Evolutionary conservation across 169 alveolate species (phyloP), one percentile per base, ranked within the genome.

Genomic region (Theileria sp.): DNA sequence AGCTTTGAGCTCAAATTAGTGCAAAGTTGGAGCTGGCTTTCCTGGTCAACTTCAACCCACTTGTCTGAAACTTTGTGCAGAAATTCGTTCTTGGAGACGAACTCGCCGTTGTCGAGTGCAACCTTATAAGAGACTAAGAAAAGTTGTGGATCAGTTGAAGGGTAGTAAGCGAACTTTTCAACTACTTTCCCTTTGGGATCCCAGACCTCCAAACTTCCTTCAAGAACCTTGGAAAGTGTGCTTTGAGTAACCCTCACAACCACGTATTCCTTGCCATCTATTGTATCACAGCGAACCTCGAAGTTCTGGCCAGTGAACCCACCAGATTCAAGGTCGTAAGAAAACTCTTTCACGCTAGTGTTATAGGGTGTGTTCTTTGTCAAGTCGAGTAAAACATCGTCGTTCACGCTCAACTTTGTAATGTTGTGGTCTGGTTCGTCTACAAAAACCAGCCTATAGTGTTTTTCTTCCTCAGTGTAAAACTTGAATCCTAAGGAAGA

Each of bases 191-290:
- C 72, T 7, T 21, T 38, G 8, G 25, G 8, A 12, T 15, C 38
- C 72, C 72, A 64, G 54, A 64, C 72, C 72, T 26, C 23, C 9
- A 13, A 38, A 8, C 25, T 34, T 1, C 72, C 72, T 25, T 64
- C 72, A 19, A 64, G 9, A n/a, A 64, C 38, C 28, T 19, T 58
- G 36, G 67, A 21, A 58, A 58, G 67, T 19, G 67, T 58, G 0
- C 32, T 30, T 30, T 58, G 26, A n/a, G 67, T 58, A 3, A 44
- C 54, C 54, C 8, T 44, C 54, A 44, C 54, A 44, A 44, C 54
- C 12, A 44, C 54, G 17, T 44, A 44, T 15, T 44, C 54, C 54
- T 25, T 58, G 34, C 5, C 32, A 8, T 58, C 32, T 7, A 25
- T 8, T 21, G 10, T 19, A 8, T 17, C 67, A 8, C n/a, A 8